Conservation (phyloP, 2,329 filamentous ascomycete species). For the Pseudopithomyces maydicus region DNA sequence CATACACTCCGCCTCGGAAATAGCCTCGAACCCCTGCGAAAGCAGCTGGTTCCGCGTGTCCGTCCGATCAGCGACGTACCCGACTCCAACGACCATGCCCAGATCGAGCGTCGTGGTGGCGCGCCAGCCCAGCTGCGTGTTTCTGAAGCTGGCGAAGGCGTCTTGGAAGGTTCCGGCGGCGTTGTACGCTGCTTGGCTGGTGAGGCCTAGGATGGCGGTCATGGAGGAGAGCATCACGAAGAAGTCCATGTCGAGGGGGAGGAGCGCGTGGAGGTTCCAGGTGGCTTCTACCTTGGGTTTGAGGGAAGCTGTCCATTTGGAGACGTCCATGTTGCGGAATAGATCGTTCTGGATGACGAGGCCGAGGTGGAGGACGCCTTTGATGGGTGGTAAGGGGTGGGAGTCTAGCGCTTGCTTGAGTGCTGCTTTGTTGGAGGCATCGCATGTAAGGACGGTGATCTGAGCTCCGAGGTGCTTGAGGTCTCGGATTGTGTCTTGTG, state of each 20-base stretch:
- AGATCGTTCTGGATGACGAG: not conserved
- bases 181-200: not conserved
- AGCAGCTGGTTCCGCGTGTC: too few relatives aligned
- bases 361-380: not conserved
- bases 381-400: not conserved
- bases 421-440: not conserved
- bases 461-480: not conserved
- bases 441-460: not conserved
- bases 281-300: not conserved
- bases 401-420: not conserved
- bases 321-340: not conserved
- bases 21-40: too few relatives aligned
- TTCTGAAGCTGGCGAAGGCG: too few relatives aligned
- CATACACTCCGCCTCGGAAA: too few relatives aligned
- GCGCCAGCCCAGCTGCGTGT: too few relatives aligned
- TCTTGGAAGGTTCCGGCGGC: not conserved
- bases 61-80: too few relatives aligned
- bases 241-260: not conserved
- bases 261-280: not conserved
- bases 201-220: not conserved
- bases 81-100: too few relatives aligned
- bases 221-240: not conserved
- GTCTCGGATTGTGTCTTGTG: too few relatives aligned
- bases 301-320: not conserved
- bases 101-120: too few relatives aligned